phyloP scores from a whole-genome alignment of 192 early-diverging fungal species.

The Mortierella alpina region DNA sequence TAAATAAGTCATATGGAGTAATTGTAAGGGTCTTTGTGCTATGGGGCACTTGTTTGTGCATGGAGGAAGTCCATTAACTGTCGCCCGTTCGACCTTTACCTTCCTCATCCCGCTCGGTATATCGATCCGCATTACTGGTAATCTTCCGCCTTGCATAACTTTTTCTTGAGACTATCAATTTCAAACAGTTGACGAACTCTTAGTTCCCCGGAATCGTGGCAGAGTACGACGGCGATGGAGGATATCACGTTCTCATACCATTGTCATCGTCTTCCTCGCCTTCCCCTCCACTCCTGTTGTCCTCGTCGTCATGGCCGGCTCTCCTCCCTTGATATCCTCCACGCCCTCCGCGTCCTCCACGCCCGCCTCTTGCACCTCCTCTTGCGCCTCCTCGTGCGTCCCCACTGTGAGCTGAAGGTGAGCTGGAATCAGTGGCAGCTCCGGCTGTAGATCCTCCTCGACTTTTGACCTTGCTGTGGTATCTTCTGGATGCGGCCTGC shows the following conservation, averaged over 20 bases:
- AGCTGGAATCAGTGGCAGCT: conserved; percentile 8
- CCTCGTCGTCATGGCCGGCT: conserved; percentile 2
- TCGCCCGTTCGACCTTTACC: conserved; percentile 4
- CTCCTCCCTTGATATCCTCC: conserved; percentile 28
- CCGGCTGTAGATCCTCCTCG: conserved; percentile 21
- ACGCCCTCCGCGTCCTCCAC: conserved; percentile 18
- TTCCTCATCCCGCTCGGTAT: conserved; percentile 31
- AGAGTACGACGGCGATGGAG: background rate
- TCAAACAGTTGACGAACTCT: background rate
- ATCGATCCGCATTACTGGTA: conserved; percentile 44
- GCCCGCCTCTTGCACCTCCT: conserved; percentile 12
- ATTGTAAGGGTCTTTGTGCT: background rate
- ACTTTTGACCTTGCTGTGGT: conserved; percentile 39
- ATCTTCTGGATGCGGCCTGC: conserved; percentile 50
- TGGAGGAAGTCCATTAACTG: background rate
- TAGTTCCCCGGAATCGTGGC: background rate
- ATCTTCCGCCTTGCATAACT: conserved; percentile 47
- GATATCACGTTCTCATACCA: background rate
- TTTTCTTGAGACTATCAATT: conserved; percentile 28
- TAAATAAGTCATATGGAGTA: conserved; percentile 11
- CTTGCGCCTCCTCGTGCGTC: background rate
- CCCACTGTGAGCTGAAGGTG: conserved; percentile 1
- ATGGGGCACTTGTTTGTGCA: too few species aligned
- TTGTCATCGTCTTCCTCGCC: conserved; percentile 1
- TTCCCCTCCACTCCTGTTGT: background rate